A percentile compares a stretch with the other conserved stretches of the same genome.
phyloP scores from a whole-genome alignment of 1,139 yeast genomes.

The Sugiyamaella sp. region DNA sequence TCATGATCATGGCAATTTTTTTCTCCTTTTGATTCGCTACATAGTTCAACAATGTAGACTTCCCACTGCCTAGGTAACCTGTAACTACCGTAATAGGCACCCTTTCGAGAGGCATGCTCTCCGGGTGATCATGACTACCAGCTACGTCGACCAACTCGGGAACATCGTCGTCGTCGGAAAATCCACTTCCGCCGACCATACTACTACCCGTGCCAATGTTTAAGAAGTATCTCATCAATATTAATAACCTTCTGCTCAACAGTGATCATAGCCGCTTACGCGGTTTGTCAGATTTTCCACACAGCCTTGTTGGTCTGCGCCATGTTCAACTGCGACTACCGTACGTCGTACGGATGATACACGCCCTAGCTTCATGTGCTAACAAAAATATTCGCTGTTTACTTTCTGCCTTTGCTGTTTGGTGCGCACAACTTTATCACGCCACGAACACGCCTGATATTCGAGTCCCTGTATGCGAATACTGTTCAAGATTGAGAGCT shows the following conservation, averaged over 20 bases:
- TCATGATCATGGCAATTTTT: constrained; percentile 84
- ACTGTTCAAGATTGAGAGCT: too few relatives aligned
- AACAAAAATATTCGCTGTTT: background rate
- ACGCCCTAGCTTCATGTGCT: background rate
- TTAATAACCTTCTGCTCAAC: too few relatives aligned
- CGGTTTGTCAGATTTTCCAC: too few relatives aligned
- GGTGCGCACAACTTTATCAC: background rate
- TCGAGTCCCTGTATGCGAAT: too few relatives aligned
- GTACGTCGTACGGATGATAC: too few relatives aligned
- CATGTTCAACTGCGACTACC: too few relatives aligned
- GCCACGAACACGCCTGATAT: too few relatives aligned
- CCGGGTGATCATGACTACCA: constrained; percentile 19
- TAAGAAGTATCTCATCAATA: too few relatives aligned
- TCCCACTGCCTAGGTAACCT: constrained; percentile 95
- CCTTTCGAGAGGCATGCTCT: constrained; percentile 40
- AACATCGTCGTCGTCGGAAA: constrained; percentile 29
- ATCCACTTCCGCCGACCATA: background rate
- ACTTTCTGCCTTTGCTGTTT: background rate
- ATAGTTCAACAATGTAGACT: constrained; percentile 77
- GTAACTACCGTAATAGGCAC: constrained; percentile 94
- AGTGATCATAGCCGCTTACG: too few relatives aligned
- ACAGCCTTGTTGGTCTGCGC: too few relatives aligned
- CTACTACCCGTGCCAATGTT: background rate
- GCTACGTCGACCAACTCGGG: constrained; percentile 33
- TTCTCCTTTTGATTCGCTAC: constrained; percentile 70